These are phyloP conservation scores for Cyclanthera cordifolia DNA, from an alignment of 306 rosid species.

Conservation along the genomic window DNA sequence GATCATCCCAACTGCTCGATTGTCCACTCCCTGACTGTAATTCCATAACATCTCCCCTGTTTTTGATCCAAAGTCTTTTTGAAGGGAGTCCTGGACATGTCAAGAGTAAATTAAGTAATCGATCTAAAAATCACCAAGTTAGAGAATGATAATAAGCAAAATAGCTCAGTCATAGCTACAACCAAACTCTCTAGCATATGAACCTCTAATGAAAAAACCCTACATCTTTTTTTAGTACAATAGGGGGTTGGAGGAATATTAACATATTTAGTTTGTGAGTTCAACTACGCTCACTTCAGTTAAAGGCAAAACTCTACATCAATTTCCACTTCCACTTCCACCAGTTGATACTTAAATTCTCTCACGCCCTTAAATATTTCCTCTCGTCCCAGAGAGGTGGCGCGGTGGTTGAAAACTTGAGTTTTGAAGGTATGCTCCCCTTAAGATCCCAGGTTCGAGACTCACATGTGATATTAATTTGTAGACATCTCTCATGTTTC, in stretches of 20 bases:
- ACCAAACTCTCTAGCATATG: background rate
- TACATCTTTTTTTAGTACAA: too few relatives aligned
- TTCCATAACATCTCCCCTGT: conserved; percentile 91
- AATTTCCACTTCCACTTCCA: conserved; percentile 2
- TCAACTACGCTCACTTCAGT: too few relatives aligned
- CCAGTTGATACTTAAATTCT: background rate
- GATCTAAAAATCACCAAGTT: conserved; percentile 15
- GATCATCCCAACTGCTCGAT: conserved; percentile 62
- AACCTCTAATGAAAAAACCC: background rate
- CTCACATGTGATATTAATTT: too few relatives aligned
- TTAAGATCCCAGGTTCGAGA: too few relatives aligned
- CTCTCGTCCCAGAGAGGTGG: too few relatives aligned
- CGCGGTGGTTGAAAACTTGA: too few relatives aligned
- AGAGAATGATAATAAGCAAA: background rate
- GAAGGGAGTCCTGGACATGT: conserved; percentile 56
- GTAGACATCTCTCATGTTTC: too few relatives aligned
- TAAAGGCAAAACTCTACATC: background rate
- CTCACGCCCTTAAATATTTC: background rate
- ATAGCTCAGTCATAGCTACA: background rate
- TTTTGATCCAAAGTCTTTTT: conserved; percentile 67
- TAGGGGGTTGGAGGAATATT: too few relatives aligned
- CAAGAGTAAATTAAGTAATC: conserved; percentile 13
- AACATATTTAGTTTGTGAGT: too few relatives aligned
- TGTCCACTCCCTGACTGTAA: conserved; percentile 78
- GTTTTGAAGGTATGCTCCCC: too few relatives aligned